Conservation (phyloP, 2,329 filamentous ascomycete species). For the Stylonectria norvegica region DNA sequence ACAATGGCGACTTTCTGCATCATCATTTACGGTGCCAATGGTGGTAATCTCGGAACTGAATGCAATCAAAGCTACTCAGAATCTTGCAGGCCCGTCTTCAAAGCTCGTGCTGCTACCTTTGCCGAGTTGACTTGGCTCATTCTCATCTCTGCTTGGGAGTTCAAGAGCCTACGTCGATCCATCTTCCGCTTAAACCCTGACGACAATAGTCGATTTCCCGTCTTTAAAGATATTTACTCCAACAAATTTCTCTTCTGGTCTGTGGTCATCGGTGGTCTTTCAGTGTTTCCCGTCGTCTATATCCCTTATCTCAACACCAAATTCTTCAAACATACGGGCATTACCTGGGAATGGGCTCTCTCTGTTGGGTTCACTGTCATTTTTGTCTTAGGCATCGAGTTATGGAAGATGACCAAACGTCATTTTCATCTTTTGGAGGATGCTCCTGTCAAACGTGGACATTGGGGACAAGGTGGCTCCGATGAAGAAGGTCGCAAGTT, state of each 20-base stretch:
- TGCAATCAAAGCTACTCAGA: constrained; percentile 61
- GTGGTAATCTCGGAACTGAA: constrained; percentile 53
- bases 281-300: constrained; percentile 66
- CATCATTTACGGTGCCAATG: constrained; percentile 54
- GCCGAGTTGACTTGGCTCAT: constrained; percentile 71
- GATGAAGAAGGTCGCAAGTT: constrained; percentile 45
- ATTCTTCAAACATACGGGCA: constrained; percentile 69
- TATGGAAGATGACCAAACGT: constrained; percentile 69
- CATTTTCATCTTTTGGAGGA: constrained; percentile 50
- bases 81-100: constrained; percentile 59
- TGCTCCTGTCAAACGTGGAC: constrained; percentile 45
- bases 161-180: constrained; percentile 68
- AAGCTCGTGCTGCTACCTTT: constrained; percentile 69
- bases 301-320: constrained; percentile 66
- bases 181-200: constrained; percentile 65
- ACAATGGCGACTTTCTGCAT: constrained; percentile 65
- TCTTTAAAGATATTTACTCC: constrained; percentile 62
- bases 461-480: constrained; percentile 52
- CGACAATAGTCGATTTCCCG: constrained; percentile 46
- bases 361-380: constrained; percentile 60
- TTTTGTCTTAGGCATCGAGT: constrained; percentile 65
- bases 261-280: constrained; percentile 57
- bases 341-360: constrained; percentile 73
- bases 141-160: constrained; percentile 73
- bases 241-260: constrained; percentile 71